phyloP scores from a whole-genome alignment of 768 basidiomycete species.

The Clitopilus passeckerianus region DNA sequence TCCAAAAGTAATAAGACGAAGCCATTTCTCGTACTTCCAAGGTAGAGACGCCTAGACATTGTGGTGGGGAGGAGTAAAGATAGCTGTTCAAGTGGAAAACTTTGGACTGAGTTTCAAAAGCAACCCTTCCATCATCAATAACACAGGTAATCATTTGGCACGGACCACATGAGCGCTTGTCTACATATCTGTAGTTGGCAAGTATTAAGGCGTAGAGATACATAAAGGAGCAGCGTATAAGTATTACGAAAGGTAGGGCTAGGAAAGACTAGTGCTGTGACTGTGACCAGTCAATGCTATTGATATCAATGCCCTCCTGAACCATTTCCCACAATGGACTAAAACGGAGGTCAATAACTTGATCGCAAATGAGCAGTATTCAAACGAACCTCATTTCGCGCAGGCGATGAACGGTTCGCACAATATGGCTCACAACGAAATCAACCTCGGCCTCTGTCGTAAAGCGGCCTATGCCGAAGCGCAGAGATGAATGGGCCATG shows the following conservation, averaged over 20 bases:
- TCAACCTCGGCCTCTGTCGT: slow-evolving; percentile 98
- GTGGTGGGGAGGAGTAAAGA: slow-evolving; percentile 32
- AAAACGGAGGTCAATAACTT: slow-evolving; percentile 7
- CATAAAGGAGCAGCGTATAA: slow-evolving; percentile 7
- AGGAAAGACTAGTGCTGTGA: slow-evolving; percentile 58
- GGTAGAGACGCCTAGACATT: slow-evolving; percentile 84
- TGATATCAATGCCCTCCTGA: slow-evolving; percentile 96
- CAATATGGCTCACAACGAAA: slow-evolving; percentile 85
- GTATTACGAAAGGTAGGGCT: slow-evolving; percentile 7
- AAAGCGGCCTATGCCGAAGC: slow-evolving; percentile 97
- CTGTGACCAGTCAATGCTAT: slow-evolving; percentile 94
- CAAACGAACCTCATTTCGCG: slow-evolving; percentile 83
- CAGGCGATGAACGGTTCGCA: slow-evolving; percentile 79
- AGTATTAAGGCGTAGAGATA: not conserved
- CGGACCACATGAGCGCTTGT: slow-evolving; percentile 26
- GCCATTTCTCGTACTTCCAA: slow-evolving; percentile 57
- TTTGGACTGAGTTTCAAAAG: slow-evolving; percentile 43
- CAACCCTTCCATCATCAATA: slow-evolving; percentile 13
- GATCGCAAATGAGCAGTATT: slow-evolving; percentile 1
- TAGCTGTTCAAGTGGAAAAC: slow-evolving; percentile 15
- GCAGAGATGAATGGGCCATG: slow-evolving; percentile 97
- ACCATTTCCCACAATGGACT: slow-evolving; percentile 99
- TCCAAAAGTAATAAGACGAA: slow-evolving; percentile 3
- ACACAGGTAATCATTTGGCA: slow-evolving; percentile 28
- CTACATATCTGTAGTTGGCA: not conserved